These are phyloP conservation scores for Populus tomentosa DNA, from an alignment of 441 rosid genomes.

Conservation along the genomic window DNA sequence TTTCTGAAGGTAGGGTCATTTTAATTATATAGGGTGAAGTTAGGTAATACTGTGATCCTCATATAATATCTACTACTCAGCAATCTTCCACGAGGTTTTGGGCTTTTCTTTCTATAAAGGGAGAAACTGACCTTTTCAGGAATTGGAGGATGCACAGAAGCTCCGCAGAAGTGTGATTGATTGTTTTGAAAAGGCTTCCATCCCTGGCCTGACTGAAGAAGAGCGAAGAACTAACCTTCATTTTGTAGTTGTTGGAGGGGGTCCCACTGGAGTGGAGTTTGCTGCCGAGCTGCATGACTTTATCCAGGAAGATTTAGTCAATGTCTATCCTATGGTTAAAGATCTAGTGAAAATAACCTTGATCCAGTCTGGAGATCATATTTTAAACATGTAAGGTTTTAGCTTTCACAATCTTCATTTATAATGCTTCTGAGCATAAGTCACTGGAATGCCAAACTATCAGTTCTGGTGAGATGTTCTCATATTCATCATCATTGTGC, in stretches of 20 bases:
- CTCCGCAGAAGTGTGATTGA: conserved; percentile 74
- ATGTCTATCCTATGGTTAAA: conserved; percentile 69
- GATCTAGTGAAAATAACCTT: conserved; percentile 65
- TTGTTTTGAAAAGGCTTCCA: conserved; percentile 77
- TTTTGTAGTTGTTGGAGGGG: conserved; percentile 93
- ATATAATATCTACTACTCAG: neutral
- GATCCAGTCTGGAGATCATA: conserved; percentile 95
- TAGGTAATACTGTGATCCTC: neutral
- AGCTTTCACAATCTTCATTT: conserved; percentile 2
- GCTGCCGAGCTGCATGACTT: conserved; percentile 94
- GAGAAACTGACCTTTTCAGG: conserved; percentile 35
- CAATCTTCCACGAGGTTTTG: conserved; percentile 3
- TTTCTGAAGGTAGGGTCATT: conserved; percentile 63
- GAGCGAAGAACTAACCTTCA: conserved; percentile 70
- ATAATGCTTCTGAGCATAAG: neutral
- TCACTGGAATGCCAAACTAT: neutral
- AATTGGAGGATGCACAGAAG: conserved; percentile 90
- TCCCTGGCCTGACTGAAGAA: conserved; percentile 79
- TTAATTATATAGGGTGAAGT: neutral
- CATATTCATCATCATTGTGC: neutral
- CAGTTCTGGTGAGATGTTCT: neutral
- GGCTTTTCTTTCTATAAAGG: neutral
- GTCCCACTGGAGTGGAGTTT: conserved; percentile 98
- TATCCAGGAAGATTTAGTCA: conserved; percentile 61
- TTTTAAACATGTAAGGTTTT: conserved; percentile 69